Conservation (phyloP, 768 basidiomycete species). For the Omphalotus guepiniiformis region DNA sequence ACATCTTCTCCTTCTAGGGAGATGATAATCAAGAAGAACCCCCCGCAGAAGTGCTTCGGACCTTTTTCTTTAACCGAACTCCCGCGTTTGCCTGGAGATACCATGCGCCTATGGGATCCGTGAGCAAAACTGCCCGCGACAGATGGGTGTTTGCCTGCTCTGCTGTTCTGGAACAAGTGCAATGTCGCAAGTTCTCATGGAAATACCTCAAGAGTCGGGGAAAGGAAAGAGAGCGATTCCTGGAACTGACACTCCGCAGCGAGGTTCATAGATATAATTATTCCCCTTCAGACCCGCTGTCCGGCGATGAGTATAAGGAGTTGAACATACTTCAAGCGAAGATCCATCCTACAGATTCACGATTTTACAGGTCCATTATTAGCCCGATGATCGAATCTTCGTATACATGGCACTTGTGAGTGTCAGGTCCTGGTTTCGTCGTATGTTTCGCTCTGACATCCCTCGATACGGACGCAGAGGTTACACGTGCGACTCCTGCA, state of each 20-base stretch:
- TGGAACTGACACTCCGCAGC: not conserved
- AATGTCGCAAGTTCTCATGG: not conserved
- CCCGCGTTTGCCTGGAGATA: not conserved
- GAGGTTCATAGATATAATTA: not conserved
- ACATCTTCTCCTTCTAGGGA: no score
- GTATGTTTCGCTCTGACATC: no score
- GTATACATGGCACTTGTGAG: no score
- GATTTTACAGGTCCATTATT: no score
- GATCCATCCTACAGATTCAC: not conserved
- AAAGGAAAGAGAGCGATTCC: not conserved
- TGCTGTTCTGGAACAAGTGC: not conserved
- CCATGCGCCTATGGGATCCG: not conserved
- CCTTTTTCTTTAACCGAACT: constrained; percentile 1
- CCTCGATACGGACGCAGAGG: no score
- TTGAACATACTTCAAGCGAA: not conserved
- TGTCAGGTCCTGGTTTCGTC: no score
- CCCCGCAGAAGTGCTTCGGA: no score
- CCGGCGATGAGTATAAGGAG: not conserved
- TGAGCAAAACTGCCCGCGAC: not conserved
- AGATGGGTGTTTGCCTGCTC: not conserved
- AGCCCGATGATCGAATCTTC: no score
- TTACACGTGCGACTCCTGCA: constrained; percentile 8
- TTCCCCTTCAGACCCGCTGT: not conserved
- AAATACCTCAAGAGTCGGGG: not conserved
- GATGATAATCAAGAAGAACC: no score